These are phyloP conservation scores for Lasiosphaeria hispida DNA, from an alignment of 495 filamentous ascomycete species.

Conservation along the genomic window DNA sequence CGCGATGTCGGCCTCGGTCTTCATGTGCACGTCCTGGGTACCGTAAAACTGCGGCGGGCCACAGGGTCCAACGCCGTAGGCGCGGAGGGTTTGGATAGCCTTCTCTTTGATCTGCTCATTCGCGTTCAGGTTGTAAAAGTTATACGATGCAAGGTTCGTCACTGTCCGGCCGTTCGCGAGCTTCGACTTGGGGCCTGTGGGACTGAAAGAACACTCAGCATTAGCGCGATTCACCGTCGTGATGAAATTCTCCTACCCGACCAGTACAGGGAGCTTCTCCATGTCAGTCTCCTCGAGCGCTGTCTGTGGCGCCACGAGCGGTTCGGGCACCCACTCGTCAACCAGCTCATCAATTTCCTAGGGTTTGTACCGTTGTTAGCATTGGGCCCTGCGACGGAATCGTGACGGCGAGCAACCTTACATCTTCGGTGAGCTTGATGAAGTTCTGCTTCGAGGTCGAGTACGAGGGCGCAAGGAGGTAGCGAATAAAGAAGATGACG, in stretches of 20 bases:
- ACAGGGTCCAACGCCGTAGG: slow-evolving; percentile 94
- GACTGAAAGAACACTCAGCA: slow-evolving; percentile 46
- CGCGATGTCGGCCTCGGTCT: slow-evolving; percentile 91
- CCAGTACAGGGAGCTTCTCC: slow-evolving; percentile 81
- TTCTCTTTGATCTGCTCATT: slow-evolving; percentile 93
- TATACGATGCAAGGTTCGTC: slow-evolving; percentile 87
- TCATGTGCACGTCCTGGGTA: slow-evolving; percentile 97
- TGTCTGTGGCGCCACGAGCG: slow-evolving; percentile 71
- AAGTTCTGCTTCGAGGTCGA: slow-evolving; percentile 82
- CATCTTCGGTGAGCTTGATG: slow-evolving; percentile 83
- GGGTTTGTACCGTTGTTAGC: slow-evolving; percentile 7
- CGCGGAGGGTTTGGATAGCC: slow-evolving; percentile 87
- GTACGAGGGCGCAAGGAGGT: slow-evolving; percentile 87
- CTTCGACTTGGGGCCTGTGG: slow-evolving; percentile 86
- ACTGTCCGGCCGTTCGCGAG: slow-evolving; percentile 87
- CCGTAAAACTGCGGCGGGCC: slow-evolving; percentile 97
- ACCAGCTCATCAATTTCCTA: slow-evolving; percentile 96
- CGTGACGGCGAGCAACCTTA: slow-evolving; percentile 20
- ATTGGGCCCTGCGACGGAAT: not conserved
- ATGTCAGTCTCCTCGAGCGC: slow-evolving; percentile 74
- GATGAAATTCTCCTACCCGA: slow-evolving; percentile 58
- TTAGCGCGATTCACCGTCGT: not conserved
- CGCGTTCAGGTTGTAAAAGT: slow-evolving; percentile 93
- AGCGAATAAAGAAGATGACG: slow-evolving; percentile 92
- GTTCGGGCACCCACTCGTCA: slow-evolving; percentile 95